Evolutionary conservation across 164 flowering plant species (phyloP), one percentile per base, ranked within the genome.

Genomic region (Vitis vinifera): DNA sequence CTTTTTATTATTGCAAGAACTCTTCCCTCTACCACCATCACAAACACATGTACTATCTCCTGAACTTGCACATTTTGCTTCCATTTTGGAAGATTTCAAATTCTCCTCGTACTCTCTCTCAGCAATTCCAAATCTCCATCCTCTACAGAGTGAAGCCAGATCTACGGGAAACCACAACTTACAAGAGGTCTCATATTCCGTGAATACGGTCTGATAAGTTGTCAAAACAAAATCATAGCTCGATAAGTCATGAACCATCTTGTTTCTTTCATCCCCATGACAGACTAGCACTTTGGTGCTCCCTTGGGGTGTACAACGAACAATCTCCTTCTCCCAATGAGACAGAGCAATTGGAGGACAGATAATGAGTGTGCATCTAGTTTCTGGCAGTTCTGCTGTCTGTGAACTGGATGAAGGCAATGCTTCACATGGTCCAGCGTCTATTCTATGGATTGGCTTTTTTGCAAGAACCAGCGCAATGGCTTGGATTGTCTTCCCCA

Each of bases 401-500:
- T 23, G 84, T 44, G 89, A 67, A 68, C 79, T 59, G 8, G 86
- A 63, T 29, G 77, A 62, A 13, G 76, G 65, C 37, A 80, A 65
- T 8, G 63, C 16, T 55, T 7, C 68, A 66, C 23, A 13, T 3
- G 63, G 31, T 50, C 65, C 27, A 23, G 27, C 79, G 73, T 51
- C 29, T 58, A 70, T 17, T 37, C 67, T 59, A 27, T 47, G 73
- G 50, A 80, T 31, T 61, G 73, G 79, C 8, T 91, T 80, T 76
- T 86, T 82, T 59, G 92, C 86, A 74, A 93, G 91, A 70, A 96
- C 97, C 30, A 96, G 97, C 0, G 98, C 92, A 73, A 96, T 92
- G 13, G 98, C 99, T 80, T 93, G 98, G 49, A 89, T 76, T 44
- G 98, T 96, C 84, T 93, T 96, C 12, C 99, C 98, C 99, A 96